Evolutionary conservation across 352 stramenopile species (phyloP).

Genomic region (Pythium pyrilobum): DNA sequence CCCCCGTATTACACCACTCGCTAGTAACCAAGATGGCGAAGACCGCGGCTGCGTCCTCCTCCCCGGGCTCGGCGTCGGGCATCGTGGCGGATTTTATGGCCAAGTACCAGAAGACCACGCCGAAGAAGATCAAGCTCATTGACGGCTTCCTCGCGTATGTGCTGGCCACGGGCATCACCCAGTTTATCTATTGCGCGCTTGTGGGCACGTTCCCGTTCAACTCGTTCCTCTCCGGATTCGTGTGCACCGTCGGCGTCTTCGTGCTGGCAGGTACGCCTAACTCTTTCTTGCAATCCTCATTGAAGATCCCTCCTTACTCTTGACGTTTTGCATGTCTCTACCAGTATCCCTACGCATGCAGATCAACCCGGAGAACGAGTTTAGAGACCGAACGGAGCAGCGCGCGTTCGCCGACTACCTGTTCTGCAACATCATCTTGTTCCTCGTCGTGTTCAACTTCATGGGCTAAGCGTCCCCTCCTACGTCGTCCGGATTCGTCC

Average conservation of each 20-base stretch:
- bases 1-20: background rate
- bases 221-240: conserved; percentile 89
- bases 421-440: conserved; percentile 91
- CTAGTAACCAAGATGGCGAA: conserved; percentile 33
- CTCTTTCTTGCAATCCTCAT: background rate
- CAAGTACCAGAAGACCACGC: conserved; percentile 81
- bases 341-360: conserved; percentile 88
- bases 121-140: conserved; percentile 88
- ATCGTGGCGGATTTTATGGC: conserved; percentile 62
- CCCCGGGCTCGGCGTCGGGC: conserved; percentile 19
- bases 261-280: conserved; percentile 73
- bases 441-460: conserved; percentile 92
- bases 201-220: conserved; percentile 92
- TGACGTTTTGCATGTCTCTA: too few relatives aligned
- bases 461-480: conserved; percentile 60
- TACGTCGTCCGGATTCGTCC: background rate
- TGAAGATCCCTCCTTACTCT: background rate
- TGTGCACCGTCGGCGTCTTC: conserved; percentile 88
- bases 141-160: conserved; percentile 90
- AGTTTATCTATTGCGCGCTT: conserved; percentile 90
- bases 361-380: conserved; percentile 85
- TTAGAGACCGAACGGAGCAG: conserved; percentile 76
- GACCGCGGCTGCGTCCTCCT: conserved; percentile 21
- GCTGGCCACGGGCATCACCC: conserved; percentile 79
- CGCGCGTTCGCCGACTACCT: conserved; percentile 89